Evolutionary conservation across 192 early-diverging fungal species (phyloP).

Genomic region (Coemansia sp.): DNA sequence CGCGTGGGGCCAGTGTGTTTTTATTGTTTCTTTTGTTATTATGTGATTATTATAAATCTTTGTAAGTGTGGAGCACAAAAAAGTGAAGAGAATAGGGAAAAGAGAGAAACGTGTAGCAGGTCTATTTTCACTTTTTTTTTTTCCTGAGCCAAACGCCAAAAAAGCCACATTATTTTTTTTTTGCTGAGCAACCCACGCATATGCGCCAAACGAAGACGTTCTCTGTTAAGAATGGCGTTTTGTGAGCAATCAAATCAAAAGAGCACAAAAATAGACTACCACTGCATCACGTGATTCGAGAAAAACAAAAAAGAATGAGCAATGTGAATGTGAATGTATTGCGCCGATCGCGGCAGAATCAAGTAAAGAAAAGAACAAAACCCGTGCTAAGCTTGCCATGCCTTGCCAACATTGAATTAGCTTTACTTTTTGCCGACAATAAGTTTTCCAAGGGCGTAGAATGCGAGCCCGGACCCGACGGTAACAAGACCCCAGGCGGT

Average conservation of each 20-base stretch:
- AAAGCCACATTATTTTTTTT: not conserved
- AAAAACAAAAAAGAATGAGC: no score
- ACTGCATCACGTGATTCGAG: no score
- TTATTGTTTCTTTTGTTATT: not conserved
- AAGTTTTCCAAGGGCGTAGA: constrained; percentile 32
- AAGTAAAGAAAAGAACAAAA: not conserved
- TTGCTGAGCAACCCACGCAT: not conserved
- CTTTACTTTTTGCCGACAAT: constrained; percentile 34
- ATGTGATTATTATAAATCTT: no score
- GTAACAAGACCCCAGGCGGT: constrained; percentile 26
- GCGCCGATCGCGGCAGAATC: not conserved
- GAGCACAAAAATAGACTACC: no score
- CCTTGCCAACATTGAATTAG: not conserved
- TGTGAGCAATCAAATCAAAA: no score
- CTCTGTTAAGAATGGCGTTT: no score
- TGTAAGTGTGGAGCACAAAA: no score
- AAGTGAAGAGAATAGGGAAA: no score
- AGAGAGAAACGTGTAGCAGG: no score
- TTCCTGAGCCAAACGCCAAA: no score
- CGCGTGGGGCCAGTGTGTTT: not conserved
- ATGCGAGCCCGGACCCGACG: constrained; percentile 19
- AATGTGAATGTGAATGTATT: not conserved
- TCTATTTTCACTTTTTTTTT: no score
- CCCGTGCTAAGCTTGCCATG: not conserved
- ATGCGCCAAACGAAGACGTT: no score